Base-by-base conservation (phyloP, 2,329 filamentous ascomycete species). In the Clonostachys chloroleuca region DNA sequence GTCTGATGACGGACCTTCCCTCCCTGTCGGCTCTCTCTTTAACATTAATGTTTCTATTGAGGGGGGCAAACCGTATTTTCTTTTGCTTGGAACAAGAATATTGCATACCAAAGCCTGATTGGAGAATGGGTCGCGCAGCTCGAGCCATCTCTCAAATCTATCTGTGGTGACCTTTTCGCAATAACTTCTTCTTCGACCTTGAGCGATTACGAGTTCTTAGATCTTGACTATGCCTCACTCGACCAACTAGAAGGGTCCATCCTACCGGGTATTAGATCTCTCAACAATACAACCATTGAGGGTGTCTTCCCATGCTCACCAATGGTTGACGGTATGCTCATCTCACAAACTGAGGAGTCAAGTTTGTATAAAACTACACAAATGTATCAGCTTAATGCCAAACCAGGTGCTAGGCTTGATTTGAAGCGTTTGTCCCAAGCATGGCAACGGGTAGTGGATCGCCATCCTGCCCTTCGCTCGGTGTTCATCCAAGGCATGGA, bases 401-500 rank as follows among this genome's bases (percentile, higher is more conserved):
- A 57, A 49, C 48, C 53, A 16, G 10, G 49, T 14, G 14, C 52
- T 17, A 2, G 41, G 51, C 56, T 10, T 57, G 62, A 5, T 17
- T 44, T n/a, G 42, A 44, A 60, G 64, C 35, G 57, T 62, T 13
- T 61, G 63, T n/a, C 34, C 64, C 72, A 37, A 73, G 70, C 52
- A 56, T 75, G 74, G 74, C 63, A 70, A 42, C 63, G 67, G 33
- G 62, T 77, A 1, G 63, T 69, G 0, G 55, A 66, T 18, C 65
- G 64, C 34, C 70, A 77, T 45, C 50, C 70, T 0, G 68, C 72
- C 8, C 56, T 77, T 39, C 57, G 73, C 44, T 75, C 73, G 0
- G 59, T 77, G 17, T 77, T 78, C 47, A 65, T 68, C 37, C 70
- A 73, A 45, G 75, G 73, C 20, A 62, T 72, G 13, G 67, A n/a